A percentile compares a stretch with the other conserved stretches of the same genome.
Evolutionary conservation across 148 eudicot species (phyloP).

Genomic region (Spergularia bocconei): DNA sequence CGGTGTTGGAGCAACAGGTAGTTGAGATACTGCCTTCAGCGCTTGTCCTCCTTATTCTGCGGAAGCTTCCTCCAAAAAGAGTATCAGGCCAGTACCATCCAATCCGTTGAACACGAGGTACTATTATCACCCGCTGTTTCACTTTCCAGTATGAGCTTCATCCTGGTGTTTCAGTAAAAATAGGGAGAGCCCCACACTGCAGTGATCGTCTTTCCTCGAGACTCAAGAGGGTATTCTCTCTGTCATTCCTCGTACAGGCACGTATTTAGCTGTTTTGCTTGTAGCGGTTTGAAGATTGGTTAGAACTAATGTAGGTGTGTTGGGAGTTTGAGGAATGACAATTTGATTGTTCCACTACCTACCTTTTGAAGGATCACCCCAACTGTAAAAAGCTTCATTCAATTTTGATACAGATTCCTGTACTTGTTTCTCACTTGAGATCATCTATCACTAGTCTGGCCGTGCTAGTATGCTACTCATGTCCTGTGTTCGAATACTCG

Average conservation of each 20-base stretch:
- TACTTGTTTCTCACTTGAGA: background rate
- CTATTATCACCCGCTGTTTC: too few species aligned
- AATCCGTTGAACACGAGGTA: slow-evolving; percentile 25
- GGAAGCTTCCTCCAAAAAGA: slow-evolving; percentile 48
- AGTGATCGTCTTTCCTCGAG: background rate
- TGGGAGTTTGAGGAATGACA: slow-evolving; percentile 11
- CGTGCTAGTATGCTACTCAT: too few species aligned
- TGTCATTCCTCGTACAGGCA: background rate
- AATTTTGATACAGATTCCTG: slow-evolving; percentile 10
- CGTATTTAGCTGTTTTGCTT: background rate
- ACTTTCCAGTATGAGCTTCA: background rate
- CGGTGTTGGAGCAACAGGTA: slow-evolving; percentile 25
- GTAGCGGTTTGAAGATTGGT: slow-evolving; percentile 5
- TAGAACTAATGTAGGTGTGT: slow-evolving; percentile 11
- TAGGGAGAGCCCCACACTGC: background rate
- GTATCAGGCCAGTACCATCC: slow-evolving; percentile 44
- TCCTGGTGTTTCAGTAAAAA: background rate
- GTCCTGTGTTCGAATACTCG: too few species aligned
- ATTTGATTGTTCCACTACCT: slow-evolving; percentile 8
- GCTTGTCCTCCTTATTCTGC: slow-evolving; percentile 48
- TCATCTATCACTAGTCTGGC: too few species aligned
- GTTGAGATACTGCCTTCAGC: slow-evolving; percentile 55
- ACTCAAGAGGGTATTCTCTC: background rate
- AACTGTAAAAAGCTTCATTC: slow-evolving; percentile 19
- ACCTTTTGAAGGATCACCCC: background rate